Conservation (phyloP, 2,329 filamentous ascomycete species). For the Microsporum canis region DNA sequence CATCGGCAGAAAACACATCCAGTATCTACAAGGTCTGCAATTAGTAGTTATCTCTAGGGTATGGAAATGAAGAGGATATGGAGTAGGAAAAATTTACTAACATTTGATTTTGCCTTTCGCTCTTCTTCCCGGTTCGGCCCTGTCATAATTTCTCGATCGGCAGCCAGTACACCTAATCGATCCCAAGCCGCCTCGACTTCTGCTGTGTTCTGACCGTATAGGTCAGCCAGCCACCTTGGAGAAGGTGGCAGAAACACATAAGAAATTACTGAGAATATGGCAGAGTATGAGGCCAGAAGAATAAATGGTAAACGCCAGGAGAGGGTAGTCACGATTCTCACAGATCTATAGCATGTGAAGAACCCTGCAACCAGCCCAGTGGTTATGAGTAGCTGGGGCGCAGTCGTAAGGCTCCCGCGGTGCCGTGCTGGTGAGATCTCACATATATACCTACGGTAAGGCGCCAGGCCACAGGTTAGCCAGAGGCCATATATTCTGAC, state of each 20-base stretch:
- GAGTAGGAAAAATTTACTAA: not conserved
- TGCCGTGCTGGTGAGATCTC: constrained; percentile 46
- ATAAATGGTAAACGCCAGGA: constrained; percentile 49
- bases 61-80: not conserved
- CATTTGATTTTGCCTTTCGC: not conserved
- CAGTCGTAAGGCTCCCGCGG: constrained; percentile 42
- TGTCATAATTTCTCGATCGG: constrained; percentile 37
- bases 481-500: not conserved
- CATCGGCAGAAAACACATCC: not conserved
- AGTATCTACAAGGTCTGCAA: not conserved
- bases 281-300: constrained; percentile 35
- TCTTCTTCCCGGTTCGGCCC: not conserved
- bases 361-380: constrained; percentile 45
- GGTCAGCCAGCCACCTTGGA: constrained; percentile 44
- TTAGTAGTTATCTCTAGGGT: not conserved
- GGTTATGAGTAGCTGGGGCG: constrained; percentile 44
- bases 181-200: constrained; percentile 38
- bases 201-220: constrained; percentile 33
- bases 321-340: constrained; percentile 36
- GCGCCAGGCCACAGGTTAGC: not conserved
- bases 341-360: constrained; percentile 49
- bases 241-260: constrained; percentile 43
- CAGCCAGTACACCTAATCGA: constrained; percentile 34
- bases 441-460: constrained; percentile 39
- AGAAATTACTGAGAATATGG: constrained; percentile 27